These are phyloP conservation scores for Myrica gale DNA, from an alignment of 306 rosid genomes.

Conservation along the genomic window DNA sequence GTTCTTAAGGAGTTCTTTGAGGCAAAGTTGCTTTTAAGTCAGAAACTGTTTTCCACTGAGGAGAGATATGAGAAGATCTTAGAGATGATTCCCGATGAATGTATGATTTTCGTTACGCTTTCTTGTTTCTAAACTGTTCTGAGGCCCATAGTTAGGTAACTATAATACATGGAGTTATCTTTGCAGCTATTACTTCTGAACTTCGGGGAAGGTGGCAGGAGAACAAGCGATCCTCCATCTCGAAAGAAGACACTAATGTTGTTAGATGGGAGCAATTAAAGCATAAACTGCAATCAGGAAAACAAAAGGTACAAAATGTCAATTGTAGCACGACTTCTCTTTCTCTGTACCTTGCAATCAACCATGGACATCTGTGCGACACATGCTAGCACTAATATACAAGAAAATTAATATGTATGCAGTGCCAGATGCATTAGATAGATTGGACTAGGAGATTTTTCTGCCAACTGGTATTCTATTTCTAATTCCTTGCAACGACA, in stretches of 20 bases:
- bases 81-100: constrained; percentile 79
- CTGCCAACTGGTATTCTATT: background rate
- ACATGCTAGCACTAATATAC: background rate
- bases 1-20: constrained; percentile 73
- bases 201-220: constrained; percentile 89
- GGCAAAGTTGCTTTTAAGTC: constrained; percentile 60
- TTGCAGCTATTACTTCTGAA: constrained; percentile 82
- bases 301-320: constrained; percentile 51
- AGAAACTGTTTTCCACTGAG: constrained; percentile 66
- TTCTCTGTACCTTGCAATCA: background rate
- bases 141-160: background rate
- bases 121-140: background rate
- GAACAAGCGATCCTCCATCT: constrained; percentile 48
- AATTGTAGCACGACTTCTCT: background rate
- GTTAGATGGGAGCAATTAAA: constrained; percentile 87
- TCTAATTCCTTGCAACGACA: background rate
- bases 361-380: background rate
- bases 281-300: constrained; percentile 68
- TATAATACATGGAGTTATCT: constrained; percentile 23
- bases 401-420: background rate
- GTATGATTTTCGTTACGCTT: constrained; percentile 33
- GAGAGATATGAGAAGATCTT: constrained; percentile 79
- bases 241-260: constrained; percentile 66
- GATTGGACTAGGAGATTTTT: background rate
- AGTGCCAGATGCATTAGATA: background rate